Evolutionary conservation across 805 yeast species (phyloP), one percentile per base, ranked within the genome.

Genomic region (Pichia sporocuriosa): DNA sequence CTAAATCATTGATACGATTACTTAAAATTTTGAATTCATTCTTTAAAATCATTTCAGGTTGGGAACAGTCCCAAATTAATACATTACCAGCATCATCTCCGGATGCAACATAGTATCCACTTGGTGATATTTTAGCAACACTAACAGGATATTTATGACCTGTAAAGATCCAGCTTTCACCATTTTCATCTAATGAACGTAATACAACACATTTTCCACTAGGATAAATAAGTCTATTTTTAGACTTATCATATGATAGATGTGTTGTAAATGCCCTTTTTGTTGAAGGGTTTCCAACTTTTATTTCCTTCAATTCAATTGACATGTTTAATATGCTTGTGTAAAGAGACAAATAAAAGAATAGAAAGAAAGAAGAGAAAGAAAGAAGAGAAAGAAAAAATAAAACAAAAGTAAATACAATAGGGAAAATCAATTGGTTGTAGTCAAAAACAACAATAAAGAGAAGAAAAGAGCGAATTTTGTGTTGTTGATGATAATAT

Each of bases 81-180:
- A 90, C 94, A 46, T 75, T 75, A 23, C 98, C 98, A n/a, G 81
- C 64, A 51, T 79, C 86, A 57, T 90, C 98, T 35, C 96, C 97
- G 3, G 95, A 82, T 2, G 95, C 96, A 24, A 90, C 67, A 62
- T 85, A 90, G 62, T 71, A 82, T 1, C 98, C 97, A 11, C 88
- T 79, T 1, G 97, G 96, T 1, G 95, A 70, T 60, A 93, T 87
- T 35, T 77, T 75, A 13, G 93, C 96, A 3, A 81, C 95, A 0
- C 95, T 84, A 30, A 94, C 86, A 19, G 75, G 64, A 31, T 69
- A 67, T 27, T 72, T 71, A 62, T 90, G 97, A 35, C 76, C 81
- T 9, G 73, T 73, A 66, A 82, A 90, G 13, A 47, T 42, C 48
- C 46, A 46, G 10, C 77, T 65, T 27, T 64, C 55, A 4, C 62